phyloP scores from a whole-genome alignment of 352 stramenopile genomes.

The Hyaloperonospora brassicae region DNA sequence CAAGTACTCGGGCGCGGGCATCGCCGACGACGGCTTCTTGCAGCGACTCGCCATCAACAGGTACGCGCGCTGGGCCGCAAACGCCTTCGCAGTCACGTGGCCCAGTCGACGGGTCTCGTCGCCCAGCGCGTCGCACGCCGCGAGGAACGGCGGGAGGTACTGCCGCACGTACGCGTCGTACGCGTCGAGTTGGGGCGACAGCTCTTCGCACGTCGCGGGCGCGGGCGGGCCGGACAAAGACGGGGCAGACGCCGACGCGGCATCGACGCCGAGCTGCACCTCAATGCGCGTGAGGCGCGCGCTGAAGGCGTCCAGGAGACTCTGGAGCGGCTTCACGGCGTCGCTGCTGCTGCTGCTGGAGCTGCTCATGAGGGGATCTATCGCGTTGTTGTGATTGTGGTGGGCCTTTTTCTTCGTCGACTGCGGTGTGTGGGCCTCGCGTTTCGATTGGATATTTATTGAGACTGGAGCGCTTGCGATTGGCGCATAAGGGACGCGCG shows the following conservation, averaged over 20 bases:
- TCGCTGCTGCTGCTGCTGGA: conserved; percentile 42
- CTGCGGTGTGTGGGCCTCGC: too few relatives aligned
- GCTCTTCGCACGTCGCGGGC: conserved; percentile 20
- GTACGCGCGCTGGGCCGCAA: conserved; percentile 85
- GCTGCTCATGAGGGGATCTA: background rate
- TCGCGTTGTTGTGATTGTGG: background rate
- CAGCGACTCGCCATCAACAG: conserved; percentile 88
- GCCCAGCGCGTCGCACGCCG: conserved; percentile 67
- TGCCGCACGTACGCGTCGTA: conserved; percentile 88
- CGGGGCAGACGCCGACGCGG: conserved; percentile 8
- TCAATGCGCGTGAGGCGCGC: conserved; percentile 78
- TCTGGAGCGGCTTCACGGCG: conserved; percentile 73
- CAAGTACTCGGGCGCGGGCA: conserved; percentile 59
- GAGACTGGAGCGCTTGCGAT: too few relatives aligned
- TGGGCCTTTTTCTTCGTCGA: too few relatives aligned
- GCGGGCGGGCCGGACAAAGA: conserved; percentile 1
- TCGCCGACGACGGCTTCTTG: conserved; percentile 86
- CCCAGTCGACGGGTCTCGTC: conserved; percentile 76
- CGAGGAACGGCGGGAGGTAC: conserved; percentile 79
- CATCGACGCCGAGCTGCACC: conserved; percentile 56
- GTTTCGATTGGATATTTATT: too few relatives aligned
- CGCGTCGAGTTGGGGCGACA: conserved; percentile 68
- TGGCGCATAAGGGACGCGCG: too few relatives aligned
- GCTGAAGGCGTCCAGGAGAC: conserved; percentile 71
- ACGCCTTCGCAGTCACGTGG: conserved; percentile 82